These are phyloP conservation scores for Komagataella populi DNA, from an alignment of 805 yeast genomes.

Conservation along the genomic window DNA sequence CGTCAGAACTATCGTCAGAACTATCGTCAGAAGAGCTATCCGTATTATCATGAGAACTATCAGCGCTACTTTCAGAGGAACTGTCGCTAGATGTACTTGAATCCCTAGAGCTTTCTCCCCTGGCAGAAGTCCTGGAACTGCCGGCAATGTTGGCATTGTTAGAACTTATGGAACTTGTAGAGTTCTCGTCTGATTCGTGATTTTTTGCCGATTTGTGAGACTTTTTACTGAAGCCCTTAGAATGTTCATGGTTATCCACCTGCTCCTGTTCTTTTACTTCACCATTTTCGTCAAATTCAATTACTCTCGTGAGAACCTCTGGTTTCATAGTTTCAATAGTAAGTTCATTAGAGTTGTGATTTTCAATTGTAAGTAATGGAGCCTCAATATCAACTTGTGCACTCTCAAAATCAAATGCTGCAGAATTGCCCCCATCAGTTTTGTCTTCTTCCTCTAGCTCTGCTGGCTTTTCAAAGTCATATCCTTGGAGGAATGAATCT, in stretches of 20 bases:
- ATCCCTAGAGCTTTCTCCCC: neutral
- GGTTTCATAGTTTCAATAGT: neutral
- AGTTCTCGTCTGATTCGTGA: conserved; percentile 1
- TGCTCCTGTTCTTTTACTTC: conserved; percentile 13
- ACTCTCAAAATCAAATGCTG: conserved; percentile 1
- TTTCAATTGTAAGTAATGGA: neutral
- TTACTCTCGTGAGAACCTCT: neutral
- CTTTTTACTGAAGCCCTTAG: conserved; percentile 6
- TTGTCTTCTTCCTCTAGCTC: conserved; percentile 7
- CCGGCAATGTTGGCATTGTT: conserved; percentile 15
- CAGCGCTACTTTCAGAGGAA: conserved; percentile 19
- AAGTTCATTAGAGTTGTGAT: neutral
- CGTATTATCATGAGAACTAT: conserved; percentile 3
- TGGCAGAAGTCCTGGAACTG: neutral
- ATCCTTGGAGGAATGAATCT: conserved; percentile 29
- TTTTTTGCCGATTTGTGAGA: conserved; percentile 4
- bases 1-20: conserved; percentile 15
- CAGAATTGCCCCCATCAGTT: neutral
- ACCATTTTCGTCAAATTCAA: conserved; percentile 7
- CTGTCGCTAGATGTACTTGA: neutral
- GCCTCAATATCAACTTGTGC: conserved; percentile 4
- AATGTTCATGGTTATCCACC: conserved; percentile 5
- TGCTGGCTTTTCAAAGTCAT: conserved; percentile 40
- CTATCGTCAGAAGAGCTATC: conserved; percentile 41
- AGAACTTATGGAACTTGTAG: conserved; percentile 1